Evolutionary conservation across 176 grass and related monocot species (phyloP), one percentile per base, ranked within the genome.

Genomic region (Dactylis glomerata): DNA sequence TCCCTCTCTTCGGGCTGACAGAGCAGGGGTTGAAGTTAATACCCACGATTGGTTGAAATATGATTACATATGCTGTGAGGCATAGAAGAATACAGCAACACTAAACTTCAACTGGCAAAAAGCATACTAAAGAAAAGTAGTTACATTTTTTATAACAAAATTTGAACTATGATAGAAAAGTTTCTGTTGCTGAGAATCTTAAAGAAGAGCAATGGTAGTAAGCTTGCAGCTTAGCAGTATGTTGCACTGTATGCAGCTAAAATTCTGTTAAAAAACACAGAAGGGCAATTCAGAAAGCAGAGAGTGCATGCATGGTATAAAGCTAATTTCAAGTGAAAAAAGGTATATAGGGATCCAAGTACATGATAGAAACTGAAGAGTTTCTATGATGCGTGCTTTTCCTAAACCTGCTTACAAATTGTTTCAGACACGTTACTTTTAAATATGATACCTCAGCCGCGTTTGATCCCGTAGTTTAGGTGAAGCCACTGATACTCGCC

Each of bases 401-500:
- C 20, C 31, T 36, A 66, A 65, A 64, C 31, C 54, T 80, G 44
- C 76, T 47, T 80, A 79, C 70, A 31, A 40, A 51, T 51, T 41
- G 1, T 40, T 57, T 81, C 8, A 27, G 41, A 37, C 32, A 65
- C 22, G 17, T n/a, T n/a, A n/a, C n/a, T n/a, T n/a, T n/a, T n/a
- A 72, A 13, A 47, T 37, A 45, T 12, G 47, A 70, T 88, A 89
- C 90, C 87, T 88, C 81, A 88, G 59, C 52, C 80, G 46, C 32
- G 86, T 70, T 77, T 28, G 92, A 10, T 90, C 86, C 20, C 72
- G 72, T 45, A 87, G 49, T 90, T 92, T 97, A 54, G 94, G 94
- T 73, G 92, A 92, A 94, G 92, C 85, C 75, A 97, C 77, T 62
- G 92, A 92, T 77, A 94, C 49, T 76, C 74, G 85, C 92, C 89